Evolutionary conservation across 768 basidiomycete genomes (phyloP).

Genomic region (Galerina marginata): DNA sequence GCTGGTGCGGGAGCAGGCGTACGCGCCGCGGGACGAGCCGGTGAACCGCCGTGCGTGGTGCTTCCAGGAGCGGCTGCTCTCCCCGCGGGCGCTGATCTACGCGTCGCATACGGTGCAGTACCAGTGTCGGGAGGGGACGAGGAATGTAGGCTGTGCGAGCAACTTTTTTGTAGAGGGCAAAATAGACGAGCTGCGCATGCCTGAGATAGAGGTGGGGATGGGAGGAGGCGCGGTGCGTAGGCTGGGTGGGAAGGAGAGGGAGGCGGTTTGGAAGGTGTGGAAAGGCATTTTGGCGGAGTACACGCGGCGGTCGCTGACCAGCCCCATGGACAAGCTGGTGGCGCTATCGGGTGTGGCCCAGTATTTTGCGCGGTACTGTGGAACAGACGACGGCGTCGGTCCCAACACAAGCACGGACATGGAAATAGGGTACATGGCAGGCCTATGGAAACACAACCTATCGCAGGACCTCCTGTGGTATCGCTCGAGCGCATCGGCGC

Average conservation of each 20-base stretch:
- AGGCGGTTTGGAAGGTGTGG: neutral
- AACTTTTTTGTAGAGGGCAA: too few species aligned
- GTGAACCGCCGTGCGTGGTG: constrained; percentile 1
- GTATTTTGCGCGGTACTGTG: neutral
- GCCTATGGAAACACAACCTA: constrained; percentile 3
- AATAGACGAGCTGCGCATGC: too few species aligned
- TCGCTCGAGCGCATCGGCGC: neutral
- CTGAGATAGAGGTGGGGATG: neutral
- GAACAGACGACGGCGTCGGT: neutral
- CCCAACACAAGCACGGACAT: too few species aligned
- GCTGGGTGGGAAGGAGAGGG: neutral
- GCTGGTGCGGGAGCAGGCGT: neutral
- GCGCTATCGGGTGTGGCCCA: constrained; percentile 4
- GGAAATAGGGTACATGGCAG: constrained; percentile 2
- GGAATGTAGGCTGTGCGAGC: too few species aligned
- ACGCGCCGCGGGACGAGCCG: neutral
- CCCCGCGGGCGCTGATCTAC: neutral
- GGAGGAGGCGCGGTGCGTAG: neutral
- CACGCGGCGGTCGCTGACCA: neutral
- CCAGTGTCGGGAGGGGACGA: neutral
- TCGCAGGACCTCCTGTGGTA: constrained; percentile 8
- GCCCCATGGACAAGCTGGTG: neutral
- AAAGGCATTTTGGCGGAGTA: neutral
- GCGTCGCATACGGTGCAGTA: neutral
- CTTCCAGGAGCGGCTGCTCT: neutral